Evolutionary conservation across 2,329 filamentous ascomycete species (phyloP), one percentile per base, ranked within the genome.

Genomic region (Pseudogymnoascus pannorum): DNA sequence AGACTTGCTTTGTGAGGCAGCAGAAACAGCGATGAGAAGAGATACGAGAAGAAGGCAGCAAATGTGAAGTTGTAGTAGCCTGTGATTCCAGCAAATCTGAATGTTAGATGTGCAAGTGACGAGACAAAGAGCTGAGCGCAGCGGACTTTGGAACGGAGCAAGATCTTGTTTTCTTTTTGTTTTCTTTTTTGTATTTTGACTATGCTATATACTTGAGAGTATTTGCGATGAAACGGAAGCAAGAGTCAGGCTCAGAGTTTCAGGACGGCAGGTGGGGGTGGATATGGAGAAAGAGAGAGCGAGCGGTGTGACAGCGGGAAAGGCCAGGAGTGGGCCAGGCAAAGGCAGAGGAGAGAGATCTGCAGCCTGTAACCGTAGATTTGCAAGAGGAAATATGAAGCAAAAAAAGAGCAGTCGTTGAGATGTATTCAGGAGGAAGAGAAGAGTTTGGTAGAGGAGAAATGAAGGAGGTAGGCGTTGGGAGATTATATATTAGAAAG

Each of bases 161-260:
- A 67, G 64, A 66, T 54, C 67, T 66, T 26, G 42, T 48, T 48
- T 48, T 48, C 42, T 48, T 48, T 40, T 26, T 48, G 40, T 22
- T 44, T 48, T 48, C 14, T 77, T 77, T 77, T 74, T 79, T 73
- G 76, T 78, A 72, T 78, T 77, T 79, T 79, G 73, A 76, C 75
- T 79, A 79, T 74, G 74, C 76, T 78, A 71, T 62, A 58, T 60
- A 48, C 36, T 75, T 75, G 42, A 48, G 42, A 48, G 71, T 78
- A 78, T 72, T 75, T 74, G 70, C 68, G 62, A 64, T 65, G 72
- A 63, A 63, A 65, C 62, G 64, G 65, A 61, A 62, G 63, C 63
- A 60, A 58, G 54, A 31, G 61, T 59, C 54, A 62, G 57, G 64
- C 64, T 65, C 68, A 67, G 64, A 66, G 65, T 67, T 65, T 66